Conservation (phyloP, 2,329 filamentous ascomycete species). For the Scytalidium lignicola region DNA sequence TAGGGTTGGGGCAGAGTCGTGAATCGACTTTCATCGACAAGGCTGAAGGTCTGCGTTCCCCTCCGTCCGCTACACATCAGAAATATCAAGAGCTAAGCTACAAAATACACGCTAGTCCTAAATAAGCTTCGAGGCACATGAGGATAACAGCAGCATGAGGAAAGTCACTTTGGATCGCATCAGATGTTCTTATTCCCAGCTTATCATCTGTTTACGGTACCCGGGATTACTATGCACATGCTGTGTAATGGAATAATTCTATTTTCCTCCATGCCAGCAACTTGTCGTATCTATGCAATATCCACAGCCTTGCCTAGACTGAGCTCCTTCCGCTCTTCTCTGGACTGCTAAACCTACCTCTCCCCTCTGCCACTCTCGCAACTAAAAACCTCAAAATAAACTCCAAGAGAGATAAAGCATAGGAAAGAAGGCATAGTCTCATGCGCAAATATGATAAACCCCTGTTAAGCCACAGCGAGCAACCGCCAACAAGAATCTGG, state of each 20-base stretch:
- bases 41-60: conserved; percentile 4
- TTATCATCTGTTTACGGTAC: no score
- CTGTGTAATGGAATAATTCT: background rate
- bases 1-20: background rate
- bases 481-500: conserved; percentile 21
- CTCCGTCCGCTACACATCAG: background rate
- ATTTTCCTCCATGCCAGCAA: background rate
- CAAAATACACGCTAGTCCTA: background rate
- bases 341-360: background rate
- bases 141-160: no score
- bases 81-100: background rate
- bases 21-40: conserved; percentile 2
- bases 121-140: background rate
- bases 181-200: no score
- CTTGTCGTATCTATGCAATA: background rate
- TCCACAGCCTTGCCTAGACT: background rate
- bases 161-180: no score
- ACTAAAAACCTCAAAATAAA: background rate
- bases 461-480: background rate
- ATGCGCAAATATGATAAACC: background rate
- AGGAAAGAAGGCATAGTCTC: background rate
- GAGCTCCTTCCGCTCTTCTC: background rate
- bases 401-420: background rate
- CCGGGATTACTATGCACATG: background rate
- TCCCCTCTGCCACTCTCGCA: background rate